Conservation (phyloP, 768 basidiomycete genomes). For the Lyophyllum atratum region DNA sequence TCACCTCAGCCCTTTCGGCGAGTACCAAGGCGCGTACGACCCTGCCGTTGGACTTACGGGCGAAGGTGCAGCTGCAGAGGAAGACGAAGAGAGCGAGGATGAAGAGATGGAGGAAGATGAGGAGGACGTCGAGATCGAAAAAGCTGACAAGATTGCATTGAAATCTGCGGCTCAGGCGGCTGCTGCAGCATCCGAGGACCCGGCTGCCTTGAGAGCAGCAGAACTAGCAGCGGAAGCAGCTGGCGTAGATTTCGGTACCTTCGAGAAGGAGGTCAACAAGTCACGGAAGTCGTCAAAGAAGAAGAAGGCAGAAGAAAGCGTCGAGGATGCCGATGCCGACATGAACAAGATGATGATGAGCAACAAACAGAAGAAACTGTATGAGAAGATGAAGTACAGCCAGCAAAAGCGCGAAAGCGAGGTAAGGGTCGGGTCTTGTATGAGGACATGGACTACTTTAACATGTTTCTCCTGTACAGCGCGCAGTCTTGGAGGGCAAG, state of each 20-base stretch:
- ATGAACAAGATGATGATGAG: conserved; percentile 99
- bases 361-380: conserved; percentile 90
- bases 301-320: conserved; percentile 25
- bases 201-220: conserved; percentile 75
- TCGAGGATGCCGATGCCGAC: conserved; percentile 63
- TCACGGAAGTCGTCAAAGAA: conserved; percentile 44
- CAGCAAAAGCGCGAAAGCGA: conserved; percentile 75
- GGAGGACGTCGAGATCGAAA: conserved; percentile 24
- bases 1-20: conserved; percentile 94
- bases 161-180: conserved; percentile 29
- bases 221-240: conserved; percentile 92
- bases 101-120: conserved; percentile 31
- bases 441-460: conserved; percentile 8
- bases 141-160: conserved; percentile 27
- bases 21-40: conserved; percentile 75
- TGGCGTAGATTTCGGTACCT: conserved; percentile 77
- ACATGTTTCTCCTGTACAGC: conserved; percentile 39
- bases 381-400: conserved; percentile 90
- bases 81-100: conserved; percentile 33
- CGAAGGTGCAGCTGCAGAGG: conserved; percentile 31
- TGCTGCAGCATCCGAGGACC: conserved; percentile 49
- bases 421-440: conserved; percentile 49
- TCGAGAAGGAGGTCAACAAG: conserved; percentile 75
- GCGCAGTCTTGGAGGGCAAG: conserved; percentile 59
- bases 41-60: conserved; percentile 47